Conservation (phyloP, 768 basidiomycete species). For the Sutorius australiensis region DNA sequence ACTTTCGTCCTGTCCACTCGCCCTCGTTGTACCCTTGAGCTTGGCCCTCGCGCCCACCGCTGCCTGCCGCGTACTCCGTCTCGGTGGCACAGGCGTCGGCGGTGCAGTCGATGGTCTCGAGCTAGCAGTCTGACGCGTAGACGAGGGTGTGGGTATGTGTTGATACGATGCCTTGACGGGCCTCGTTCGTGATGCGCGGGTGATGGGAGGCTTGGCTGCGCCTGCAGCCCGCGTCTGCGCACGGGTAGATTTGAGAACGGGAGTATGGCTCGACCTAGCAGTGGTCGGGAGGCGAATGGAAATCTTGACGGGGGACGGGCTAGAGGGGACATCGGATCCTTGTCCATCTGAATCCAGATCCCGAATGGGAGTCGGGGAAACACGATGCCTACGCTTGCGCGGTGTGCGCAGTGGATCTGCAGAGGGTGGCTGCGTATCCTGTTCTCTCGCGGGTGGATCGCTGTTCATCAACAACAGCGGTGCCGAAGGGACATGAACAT, state of each 20-base stretch:
- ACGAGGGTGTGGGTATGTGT: conserved; percentile 25
- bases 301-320: conserved; percentile 31
- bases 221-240: conserved; percentile 14
- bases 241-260: conserved; percentile 7
- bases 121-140: conserved; percentile 9
- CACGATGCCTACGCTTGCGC: conserved; percentile 25
- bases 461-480: conserved; percentile 24
- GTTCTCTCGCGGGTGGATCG: conserved; percentile 13
- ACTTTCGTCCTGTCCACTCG: conserved; percentile 7
- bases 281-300: conserved; percentile 12
- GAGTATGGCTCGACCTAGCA: not conserved
- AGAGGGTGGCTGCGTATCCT: conserved; percentile 12
- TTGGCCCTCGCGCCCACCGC: conserved; percentile 15
- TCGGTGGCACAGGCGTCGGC: conserved; percentile 16
- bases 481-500: conserved; percentile 11
- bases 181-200: conserved; percentile 10
- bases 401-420: conserved; percentile 31
- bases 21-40: conserved; percentile 1
- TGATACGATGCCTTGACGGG: conserved; percentile 18
- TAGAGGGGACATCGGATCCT: conserved; percentile 18
- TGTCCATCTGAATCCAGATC: conserved; percentile 9
- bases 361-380: conserved; percentile 1
- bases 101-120: conserved; percentile 13
- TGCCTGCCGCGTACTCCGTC: conserved; percentile 28
- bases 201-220: not conserved